Conservation (phyloP, 768 basidiomycete species). For the button mushroom (Agaricus bisporus) region DNA sequence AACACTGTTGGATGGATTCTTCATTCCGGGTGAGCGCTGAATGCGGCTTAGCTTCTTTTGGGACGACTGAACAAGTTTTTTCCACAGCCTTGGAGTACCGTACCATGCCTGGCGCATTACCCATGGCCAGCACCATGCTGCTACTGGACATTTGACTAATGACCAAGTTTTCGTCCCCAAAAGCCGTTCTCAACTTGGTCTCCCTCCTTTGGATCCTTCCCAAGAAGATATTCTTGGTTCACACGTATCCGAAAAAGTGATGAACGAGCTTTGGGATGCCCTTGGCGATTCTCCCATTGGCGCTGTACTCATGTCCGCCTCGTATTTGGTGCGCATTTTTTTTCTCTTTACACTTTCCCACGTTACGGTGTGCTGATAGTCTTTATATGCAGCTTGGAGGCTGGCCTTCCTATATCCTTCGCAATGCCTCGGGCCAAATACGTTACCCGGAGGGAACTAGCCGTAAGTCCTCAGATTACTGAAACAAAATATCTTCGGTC, state of each 20-base stretch:
- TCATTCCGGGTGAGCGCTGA: slow-evolving; percentile 63
- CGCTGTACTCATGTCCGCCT: slow-evolving; percentile 43
- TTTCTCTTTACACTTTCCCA: background rate
- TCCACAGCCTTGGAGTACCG: slow-evolving; percentile 78
- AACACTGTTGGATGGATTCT: slow-evolving; percentile 89
- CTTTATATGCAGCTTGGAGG: slow-evolving; percentile 52
- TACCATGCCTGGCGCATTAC: slow-evolving; percentile 96
- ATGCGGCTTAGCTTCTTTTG: slow-evolving; percentile 10
- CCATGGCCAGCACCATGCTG: slow-evolving; percentile 93
- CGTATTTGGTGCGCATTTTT: slow-evolving; percentile 49
- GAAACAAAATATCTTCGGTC: background rate
- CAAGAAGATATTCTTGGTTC: slow-evolving; percentile 61
- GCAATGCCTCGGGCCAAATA: slow-evolving; percentile 82
- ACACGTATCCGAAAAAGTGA: slow-evolving; percentile 59
- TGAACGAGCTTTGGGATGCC: slow-evolving; percentile 75
- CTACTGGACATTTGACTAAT: slow-evolving; percentile 87
- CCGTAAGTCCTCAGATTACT: slow-evolving; percentile 42
- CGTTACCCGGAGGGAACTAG: slow-evolving; percentile 74
- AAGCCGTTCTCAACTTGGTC: slow-evolving; percentile 70
- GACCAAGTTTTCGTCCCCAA: slow-evolving; percentile 95
- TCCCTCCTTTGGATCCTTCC: slow-evolving; percentile 61
- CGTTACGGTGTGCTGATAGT: background rate
- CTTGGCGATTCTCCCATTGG: slow-evolving; percentile 87
- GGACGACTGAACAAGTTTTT: slow-evolving; percentile 13
- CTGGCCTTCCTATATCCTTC: slow-evolving; percentile 79